These are phyloP conservation scores for Polytrichum formosum DNA, from an alignment of 225 moss, liverwort and hornwort genomes.

Conservation along the genomic window DNA sequence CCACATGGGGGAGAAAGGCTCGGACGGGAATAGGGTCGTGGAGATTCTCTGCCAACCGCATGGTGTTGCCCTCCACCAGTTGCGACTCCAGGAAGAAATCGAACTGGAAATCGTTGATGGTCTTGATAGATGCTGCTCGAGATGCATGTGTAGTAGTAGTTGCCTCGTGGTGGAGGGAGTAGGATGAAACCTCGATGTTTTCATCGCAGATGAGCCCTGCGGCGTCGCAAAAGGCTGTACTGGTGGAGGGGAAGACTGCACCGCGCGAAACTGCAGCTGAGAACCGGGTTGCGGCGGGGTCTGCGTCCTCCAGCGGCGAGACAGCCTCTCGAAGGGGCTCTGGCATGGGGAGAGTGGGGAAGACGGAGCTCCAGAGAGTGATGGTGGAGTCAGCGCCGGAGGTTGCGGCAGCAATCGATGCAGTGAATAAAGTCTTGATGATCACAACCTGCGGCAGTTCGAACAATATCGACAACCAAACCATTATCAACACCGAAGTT, in stretches of 20 bases:
- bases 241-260: constrained; percentile 36
- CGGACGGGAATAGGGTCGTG: constrained; percentile 42
- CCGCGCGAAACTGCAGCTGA: constrained; percentile 30
- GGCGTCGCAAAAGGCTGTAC: constrained; percentile 28
- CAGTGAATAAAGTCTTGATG: too few relatives aligned
- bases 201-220: constrained; percentile 35
- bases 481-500: too few relatives aligned
- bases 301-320: constrained; percentile 24
- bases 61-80: constrained; percentile 15
- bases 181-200: constrained; percentile 24
- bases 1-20: constrained; percentile 35
- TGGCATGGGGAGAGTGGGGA: constrained; percentile 32
- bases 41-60: constrained; percentile 29
- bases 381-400: constrained; percentile 8
- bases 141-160: neutral
- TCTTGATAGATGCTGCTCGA: constrained; percentile 29
- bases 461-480: too few relatives aligned
- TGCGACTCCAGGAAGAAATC: constrained; percentile 44
- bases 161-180: constrained; percentile 2
- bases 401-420: neutral
- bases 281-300: constrained; percentile 20
- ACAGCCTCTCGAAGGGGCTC: constrained; percentile 11
- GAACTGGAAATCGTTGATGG: constrained; percentile 57
- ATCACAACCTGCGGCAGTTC: too few relatives aligned
- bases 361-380: constrained; percentile 33